A percentile compares a stretch with the other conserved stretches of the same genome.
Conservation (phyloP, 768 basidiomycete genomes). For the Scleroderma citrinum region DNA sequence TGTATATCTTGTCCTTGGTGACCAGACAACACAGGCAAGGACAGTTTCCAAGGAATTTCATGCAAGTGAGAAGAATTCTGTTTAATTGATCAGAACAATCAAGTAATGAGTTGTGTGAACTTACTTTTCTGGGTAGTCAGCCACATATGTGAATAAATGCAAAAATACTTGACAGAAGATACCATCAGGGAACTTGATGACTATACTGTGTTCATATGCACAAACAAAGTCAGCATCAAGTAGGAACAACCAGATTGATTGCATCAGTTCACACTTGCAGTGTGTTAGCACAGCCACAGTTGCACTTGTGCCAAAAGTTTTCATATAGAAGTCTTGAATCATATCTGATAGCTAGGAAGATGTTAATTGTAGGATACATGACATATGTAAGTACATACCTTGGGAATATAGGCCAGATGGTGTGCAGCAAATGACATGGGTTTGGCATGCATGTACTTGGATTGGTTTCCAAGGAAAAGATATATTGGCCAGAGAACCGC, state of each 20-base stretch:
- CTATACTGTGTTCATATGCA: conserved; percentile 18
- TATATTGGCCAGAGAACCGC: conserved; percentile 13
- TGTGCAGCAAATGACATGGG: conserved; percentile 9
- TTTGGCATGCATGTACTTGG: conserved; percentile 6
- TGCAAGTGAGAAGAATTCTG: too few species aligned
- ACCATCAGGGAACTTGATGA: conserved; percentile 16
- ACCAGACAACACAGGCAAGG: too few species aligned
- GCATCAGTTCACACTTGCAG: conserved; percentile 17
- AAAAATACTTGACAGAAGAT: conserved; percentile 10
- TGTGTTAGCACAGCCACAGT: conserved; percentile 6
- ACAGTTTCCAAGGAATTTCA: too few species aligned
- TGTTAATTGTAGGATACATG: background rate
- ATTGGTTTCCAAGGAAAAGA: conserved; percentile 11
- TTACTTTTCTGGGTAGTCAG: conserved; percentile 31
- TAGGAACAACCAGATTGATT: conserved; percentile 16
- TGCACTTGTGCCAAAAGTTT: background rate
- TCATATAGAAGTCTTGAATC: conserved; percentile 7
- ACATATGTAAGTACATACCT: background rate
- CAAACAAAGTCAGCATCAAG: conserved; percentile 19
- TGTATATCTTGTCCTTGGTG: too few species aligned
- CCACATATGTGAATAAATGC: conserved; percentile 19
- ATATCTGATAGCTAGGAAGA: conserved; percentile 12
- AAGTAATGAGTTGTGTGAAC: too few species aligned
- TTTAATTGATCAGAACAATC: too few species aligned
- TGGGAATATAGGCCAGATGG: conserved; percentile 18